Base-by-base conservation (phyloP, 257 asterid genomes). In the Penstemon davidsonii region DNA sequence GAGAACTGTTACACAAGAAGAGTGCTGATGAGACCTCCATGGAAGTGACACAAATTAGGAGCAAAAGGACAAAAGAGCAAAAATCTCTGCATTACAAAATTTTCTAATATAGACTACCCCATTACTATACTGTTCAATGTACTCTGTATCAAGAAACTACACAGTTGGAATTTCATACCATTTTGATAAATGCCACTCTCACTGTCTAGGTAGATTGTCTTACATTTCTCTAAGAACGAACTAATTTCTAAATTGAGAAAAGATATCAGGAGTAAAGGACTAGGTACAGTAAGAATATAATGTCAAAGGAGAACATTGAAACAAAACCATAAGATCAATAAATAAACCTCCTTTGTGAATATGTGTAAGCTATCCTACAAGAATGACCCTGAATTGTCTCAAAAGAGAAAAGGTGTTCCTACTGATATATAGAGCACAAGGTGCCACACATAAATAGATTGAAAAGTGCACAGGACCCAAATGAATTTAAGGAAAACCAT, bases 271-370 rank as follows among this genome's bases (percentile, higher is more conserved):
- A 69, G 55, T 8, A 39, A 43, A 57, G 36, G 67, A 13, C 15
- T 56, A 33, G 47, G 15, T 5, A 45, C 19, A 19, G 44, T 9
- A 46, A 3, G 10, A 3, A 46, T 10, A 4, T 3, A 49, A 49
- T 4, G 54, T 4, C 13, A 9, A 49, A n/a, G 46, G n/a, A 54
- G 37, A 47, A 19, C 47, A 44, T 0, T n/a, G 47, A 13, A 60
- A 55, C 55, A 58, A 10, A 41, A 41, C 33, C 73, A 19, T 25
- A 72, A 72, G 63, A 68, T 49, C 37, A 58, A 65, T 63, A 25
- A 55, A 45, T 13, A 39, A 58, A 61, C 67, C 41, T 11, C 11
- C 61, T 62, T 39, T 15, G 13, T 46, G 47, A 67, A 55, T 12
- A 36, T 40, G 12, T 62, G 50, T 42, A 44, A 58, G 70, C 67